These are phyloP conservation scores for Kwoniella shivajii DNA, from an alignment of 1,284 basidiomycete genomes.

Conservation along the genomic window DNA sequence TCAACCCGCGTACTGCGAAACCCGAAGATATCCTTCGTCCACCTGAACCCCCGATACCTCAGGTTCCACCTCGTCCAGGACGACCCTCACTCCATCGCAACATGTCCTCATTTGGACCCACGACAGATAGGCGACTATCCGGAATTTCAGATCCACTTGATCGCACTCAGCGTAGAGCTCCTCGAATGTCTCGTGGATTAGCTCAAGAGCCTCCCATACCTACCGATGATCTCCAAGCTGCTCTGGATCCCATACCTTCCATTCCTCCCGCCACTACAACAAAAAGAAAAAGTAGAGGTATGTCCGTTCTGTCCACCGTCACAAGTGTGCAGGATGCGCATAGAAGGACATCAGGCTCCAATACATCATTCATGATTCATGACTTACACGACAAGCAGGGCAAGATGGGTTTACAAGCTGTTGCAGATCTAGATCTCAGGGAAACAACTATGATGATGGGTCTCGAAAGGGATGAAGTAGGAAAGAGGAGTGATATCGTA, in stretches of 20 bases:
- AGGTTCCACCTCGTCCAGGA: neutral
- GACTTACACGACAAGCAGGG: conserved; percentile 43
- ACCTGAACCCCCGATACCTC: conserved; percentile 7
- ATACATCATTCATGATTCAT: conserved; percentile 20
- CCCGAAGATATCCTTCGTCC: conserved; percentile 36
- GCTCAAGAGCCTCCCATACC: conserved; percentile 14
- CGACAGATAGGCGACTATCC: conserved; percentile 25
- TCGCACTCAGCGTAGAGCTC: conserved; percentile 33
- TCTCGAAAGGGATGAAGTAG: conserved; percentile 40
- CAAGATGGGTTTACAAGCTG: conserved; percentile 60
- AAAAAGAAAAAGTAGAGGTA: conserved; percentile 13
- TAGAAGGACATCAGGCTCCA: conserved; percentile 21
- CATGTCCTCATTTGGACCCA: conserved; percentile 25
- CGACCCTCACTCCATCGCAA: conserved; percentile 35
- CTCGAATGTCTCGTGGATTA: conserved; percentile 34
- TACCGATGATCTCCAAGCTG: conserved; percentile 36
- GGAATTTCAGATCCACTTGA: conserved; percentile 36
- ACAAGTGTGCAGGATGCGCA: conserved; percentile 23
- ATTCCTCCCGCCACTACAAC: conserved; percentile 21
- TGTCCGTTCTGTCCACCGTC: conserved; percentile 14
- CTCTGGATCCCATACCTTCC: conserved; percentile 46
- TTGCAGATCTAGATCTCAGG: conserved; percentile 54
- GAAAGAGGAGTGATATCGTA: conserved; percentile 42
- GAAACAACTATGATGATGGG: conserved; percentile 55
- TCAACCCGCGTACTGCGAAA: conserved; percentile 21